These are phyloP conservation scores for Mallotus repandus DNA, from an alignment of 441 rosid genomes.

Conservation along the genomic window DNA sequence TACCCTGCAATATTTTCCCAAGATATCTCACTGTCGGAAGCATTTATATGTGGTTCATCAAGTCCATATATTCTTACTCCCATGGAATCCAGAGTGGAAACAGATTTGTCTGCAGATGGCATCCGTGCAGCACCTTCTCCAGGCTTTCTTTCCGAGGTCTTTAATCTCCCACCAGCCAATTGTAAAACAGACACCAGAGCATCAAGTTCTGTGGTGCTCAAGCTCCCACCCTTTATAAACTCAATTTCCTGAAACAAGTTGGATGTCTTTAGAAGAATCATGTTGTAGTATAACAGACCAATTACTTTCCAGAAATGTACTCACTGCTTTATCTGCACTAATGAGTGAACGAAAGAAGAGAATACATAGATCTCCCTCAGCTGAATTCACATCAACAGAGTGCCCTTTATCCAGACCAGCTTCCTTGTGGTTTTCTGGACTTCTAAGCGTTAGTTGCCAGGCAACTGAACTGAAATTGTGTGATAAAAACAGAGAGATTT, in stretches of 20 bases:
- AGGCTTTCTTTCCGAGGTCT: slow-evolving; percentile 36
- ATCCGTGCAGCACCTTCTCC: slow-evolving; percentile 40
- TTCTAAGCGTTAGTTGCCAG: slow-evolving; percentile 81
- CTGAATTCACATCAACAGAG: slow-evolving; percentile 23
- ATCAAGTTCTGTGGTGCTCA: slow-evolving; percentile 69
- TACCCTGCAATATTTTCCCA: slow-evolving; percentile 97
- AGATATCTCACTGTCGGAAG: slow-evolving; percentile 50
- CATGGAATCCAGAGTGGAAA: slow-evolving; percentile 71
- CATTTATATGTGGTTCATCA: slow-evolving; percentile 43
- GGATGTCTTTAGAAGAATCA: slow-evolving; percentile 1
- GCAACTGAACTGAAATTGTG: slow-evolving; percentile 70
- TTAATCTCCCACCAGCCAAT: slow-evolving; percentile 58
- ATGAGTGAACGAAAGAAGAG: slow-evolving; percentile 75
- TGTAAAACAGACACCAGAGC: slow-evolving; percentile 77
- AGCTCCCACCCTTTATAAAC: slow-evolving; percentile 80
- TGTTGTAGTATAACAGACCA: background rate
- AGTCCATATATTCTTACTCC: slow-evolving; percentile 90
- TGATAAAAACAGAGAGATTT: slow-evolving; percentile 8
- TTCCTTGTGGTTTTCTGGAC: slow-evolving; percentile 49
- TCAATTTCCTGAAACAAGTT: slow-evolving; percentile 72
- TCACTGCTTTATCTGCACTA: slow-evolving; percentile 67
- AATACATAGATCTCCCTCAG: slow-evolving; percentile 64
- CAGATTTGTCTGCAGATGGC: slow-evolving; percentile 48
- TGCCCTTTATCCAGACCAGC: slow-evolving; percentile 33
- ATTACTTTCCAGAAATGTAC: slow-evolving; percentile 21